These are phyloP conservation scores for Corylus heterophylla DNA, from an alignment of 306 rosid genomes.

Conservation along the genomic window DNA sequence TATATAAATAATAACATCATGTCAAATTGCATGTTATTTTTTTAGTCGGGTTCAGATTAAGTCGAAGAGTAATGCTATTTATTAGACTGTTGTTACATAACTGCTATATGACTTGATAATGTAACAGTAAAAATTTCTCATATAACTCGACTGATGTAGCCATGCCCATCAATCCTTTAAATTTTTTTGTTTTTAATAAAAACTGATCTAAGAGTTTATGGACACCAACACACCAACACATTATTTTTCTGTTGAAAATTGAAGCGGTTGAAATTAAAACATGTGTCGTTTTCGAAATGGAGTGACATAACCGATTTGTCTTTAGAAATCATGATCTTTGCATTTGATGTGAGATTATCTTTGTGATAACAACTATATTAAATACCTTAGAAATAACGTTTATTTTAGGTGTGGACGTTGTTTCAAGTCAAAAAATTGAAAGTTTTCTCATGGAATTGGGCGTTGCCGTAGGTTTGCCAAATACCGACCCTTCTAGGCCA, in stretches of 20 bases:
- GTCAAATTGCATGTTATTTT: not conserved
- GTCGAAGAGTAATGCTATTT: too few relatives aligned
- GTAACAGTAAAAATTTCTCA: too few relatives aligned
- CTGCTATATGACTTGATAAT: too few relatives aligned
- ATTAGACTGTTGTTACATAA: too few relatives aligned
- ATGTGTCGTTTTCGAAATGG: not conserved
- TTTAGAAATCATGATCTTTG: not conserved
- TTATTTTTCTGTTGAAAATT: too few relatives aligned
- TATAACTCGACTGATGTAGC: too few relatives aligned
- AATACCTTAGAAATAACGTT: not conserved
- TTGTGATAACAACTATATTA: not conserved
- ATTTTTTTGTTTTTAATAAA: too few relatives aligned
- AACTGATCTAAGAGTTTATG: too few relatives aligned
- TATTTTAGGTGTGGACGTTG: constrained; percentile 10
- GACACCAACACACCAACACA: too few relatives aligned
- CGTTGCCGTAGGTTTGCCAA: constrained; percentile 28
- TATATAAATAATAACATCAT: not conserved
- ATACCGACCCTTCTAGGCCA: constrained; percentile 19
- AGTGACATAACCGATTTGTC: not conserved
- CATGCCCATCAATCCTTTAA: too few relatives aligned
- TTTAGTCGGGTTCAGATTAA: too few relatives aligned
- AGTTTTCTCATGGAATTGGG: not conserved
- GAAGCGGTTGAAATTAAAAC: too few relatives aligned
- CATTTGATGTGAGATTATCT: not conserved
- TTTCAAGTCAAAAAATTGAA: not conserved